Conservation (phyloP, 2,329 filamentous ascomycete species). For the Thelonectria olida region DNA sequence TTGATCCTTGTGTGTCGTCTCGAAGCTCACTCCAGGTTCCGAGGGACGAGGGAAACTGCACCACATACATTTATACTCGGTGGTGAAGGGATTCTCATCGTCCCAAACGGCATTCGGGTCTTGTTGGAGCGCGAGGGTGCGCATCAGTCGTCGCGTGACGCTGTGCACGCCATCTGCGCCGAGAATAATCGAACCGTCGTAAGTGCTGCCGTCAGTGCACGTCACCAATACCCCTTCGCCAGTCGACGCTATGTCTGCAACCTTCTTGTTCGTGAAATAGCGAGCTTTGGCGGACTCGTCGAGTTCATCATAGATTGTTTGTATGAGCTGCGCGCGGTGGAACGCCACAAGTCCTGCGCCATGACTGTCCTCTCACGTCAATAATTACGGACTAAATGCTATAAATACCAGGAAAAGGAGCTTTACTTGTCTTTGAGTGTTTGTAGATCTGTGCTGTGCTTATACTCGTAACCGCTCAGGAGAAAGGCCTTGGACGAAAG, state of each 20-base stretch:
- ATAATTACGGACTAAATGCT: neutral
- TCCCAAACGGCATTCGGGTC: neutral
- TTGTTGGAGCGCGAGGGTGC: conserved; percentile 2
- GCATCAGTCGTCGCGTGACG: conserved; percentile 23
- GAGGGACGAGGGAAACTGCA: conserved; percentile 35
- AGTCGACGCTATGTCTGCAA: conserved; percentile 22
- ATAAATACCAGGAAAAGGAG: neutral
- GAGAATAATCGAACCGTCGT: conserved; percentile 31
- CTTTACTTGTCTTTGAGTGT: conserved; percentile 6
- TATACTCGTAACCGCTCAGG: neutral
- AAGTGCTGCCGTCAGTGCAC: conserved; percentile 28
- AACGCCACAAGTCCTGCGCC: conserved; percentile 6
- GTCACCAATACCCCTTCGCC: conserved; percentile 23
- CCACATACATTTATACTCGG: conserved; percentile 34
- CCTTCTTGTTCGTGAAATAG: conserved; percentile 25
- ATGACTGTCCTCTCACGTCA: conserved; percentile 8
- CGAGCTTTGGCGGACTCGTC: conserved; percentile 6
- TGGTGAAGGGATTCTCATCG: neutral
- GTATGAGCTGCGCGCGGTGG: conserved; percentile 18
- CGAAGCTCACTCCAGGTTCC: conserved; percentile 33
- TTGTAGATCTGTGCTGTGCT: neutral
- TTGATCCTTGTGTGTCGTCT: conserved; percentile 39
- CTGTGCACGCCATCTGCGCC: conserved; percentile 36
- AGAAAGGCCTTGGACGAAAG: neutral
- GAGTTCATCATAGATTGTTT: conserved; percentile 8